Conservation (phyloP, 2,329 filamentous ascomycete genomes). For the Fusarium tuaranense region DNA sequence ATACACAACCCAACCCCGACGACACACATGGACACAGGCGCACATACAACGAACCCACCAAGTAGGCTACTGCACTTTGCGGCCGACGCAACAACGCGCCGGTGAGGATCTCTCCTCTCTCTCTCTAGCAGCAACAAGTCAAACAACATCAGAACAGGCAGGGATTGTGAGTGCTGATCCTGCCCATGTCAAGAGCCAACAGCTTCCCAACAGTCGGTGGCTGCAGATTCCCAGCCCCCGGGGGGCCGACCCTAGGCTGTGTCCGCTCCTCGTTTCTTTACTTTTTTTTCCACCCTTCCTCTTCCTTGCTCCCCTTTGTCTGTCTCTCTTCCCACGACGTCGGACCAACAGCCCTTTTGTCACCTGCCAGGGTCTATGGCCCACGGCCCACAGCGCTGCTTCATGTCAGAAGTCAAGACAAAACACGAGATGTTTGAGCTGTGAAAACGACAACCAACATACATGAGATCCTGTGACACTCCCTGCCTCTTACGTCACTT, state of each 20-base stretch:
- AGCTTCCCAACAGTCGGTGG: slow-evolving; percentile 28
- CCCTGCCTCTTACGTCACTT: slow-evolving; percentile 17
- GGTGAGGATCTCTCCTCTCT: slow-evolving; percentile 14
- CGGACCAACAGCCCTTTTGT: slow-evolving; percentile 40
- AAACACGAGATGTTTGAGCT: slow-evolving; percentile 31
- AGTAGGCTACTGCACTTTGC: slow-evolving; percentile 12
- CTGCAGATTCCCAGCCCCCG: slow-evolving; percentile 40
- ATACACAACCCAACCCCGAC: neutral
- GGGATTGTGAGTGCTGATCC: slow-evolving; percentile 35
- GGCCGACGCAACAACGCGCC: slow-evolving; percentile 36
- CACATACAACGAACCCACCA: slow-evolving; percentile 1
- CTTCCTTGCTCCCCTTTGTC: neutral
- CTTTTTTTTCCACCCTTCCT: neutral
- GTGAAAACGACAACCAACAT: slow-evolving; percentile 22
- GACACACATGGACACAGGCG: slow-evolving; percentile 1
- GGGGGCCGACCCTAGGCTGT: slow-evolving; percentile 38
- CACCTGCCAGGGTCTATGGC: slow-evolving; percentile 20
- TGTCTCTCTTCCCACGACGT: slow-evolving; percentile 25
- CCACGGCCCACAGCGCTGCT: slow-evolving; percentile 31
- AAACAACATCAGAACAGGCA: neutral
- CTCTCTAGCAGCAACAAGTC: neutral
- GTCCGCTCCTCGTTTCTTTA: slow-evolving; percentile 14
- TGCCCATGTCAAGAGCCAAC: slow-evolving; percentile 35
- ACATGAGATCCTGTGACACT: slow-evolving; percentile 24
- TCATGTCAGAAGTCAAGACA: slow-evolving; percentile 27